Evolutionary conservation across 495 filamentous ascomycete species (phyloP).

Genomic region (Xylaria curta): DNA sequence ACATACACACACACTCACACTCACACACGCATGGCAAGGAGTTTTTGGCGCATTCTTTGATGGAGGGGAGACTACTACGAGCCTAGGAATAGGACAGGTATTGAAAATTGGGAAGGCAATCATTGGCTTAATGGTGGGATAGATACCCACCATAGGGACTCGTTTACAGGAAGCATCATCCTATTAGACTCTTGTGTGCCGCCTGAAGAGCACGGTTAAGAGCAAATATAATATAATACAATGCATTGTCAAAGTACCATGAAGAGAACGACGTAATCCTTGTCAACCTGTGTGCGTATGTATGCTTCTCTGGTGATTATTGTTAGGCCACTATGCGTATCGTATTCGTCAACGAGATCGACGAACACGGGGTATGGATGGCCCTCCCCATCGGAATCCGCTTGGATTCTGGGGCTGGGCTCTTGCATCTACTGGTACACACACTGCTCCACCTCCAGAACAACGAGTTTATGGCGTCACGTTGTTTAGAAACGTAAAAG

Average conservation of each 20-base stretch:
- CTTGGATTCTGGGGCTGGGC: not conserved
- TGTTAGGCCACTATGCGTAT: not conserved
- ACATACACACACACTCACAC: not conserved
- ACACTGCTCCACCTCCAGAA: not conserved
- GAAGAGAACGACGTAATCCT: not conserved
- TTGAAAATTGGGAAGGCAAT: not conserved
- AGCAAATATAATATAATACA: not conserved
- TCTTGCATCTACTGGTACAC: not conserved
- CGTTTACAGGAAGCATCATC: not conserved
- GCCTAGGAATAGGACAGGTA: slow-evolving; percentile 10
- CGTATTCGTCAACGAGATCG: not conserved
- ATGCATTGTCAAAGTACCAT: not conserved
- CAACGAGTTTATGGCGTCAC: not conserved
- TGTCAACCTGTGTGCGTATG: not conserved
- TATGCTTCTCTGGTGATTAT: not conserved
- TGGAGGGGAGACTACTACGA: not conserved
- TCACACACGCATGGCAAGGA: not conserved
- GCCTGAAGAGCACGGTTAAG: not conserved
- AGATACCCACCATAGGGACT: slow-evolving; percentile 12
- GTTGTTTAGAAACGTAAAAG: not conserved
- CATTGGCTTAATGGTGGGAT: slow-evolving; percentile 12
- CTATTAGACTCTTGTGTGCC: not conserved
- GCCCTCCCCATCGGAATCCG: not conserved
- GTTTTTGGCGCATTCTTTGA: slow-evolving; percentile 19
- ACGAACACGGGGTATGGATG: not conserved